Percentiles rank a stretch among this genome's conserved stretches.
Conservation (phyloP, 108 stramenopile species). For the Mediolabrus comicus region DNA sequence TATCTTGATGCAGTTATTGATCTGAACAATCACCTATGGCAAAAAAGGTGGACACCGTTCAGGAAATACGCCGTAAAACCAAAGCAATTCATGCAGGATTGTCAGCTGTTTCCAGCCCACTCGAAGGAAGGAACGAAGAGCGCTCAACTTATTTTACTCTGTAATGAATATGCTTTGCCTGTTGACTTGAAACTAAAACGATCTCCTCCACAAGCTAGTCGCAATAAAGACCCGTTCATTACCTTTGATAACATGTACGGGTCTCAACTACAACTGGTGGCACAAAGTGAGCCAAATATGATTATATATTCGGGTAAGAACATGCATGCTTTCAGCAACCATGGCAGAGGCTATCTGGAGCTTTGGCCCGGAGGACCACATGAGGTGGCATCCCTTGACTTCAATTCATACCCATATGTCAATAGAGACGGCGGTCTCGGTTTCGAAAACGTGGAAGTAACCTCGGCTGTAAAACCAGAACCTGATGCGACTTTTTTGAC, state of each 20-base stretch:
- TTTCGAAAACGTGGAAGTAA: neutral
- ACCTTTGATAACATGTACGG: constrained; percentile 35
- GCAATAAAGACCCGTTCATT: neutral
- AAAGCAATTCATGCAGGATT: constrained; percentile 36
- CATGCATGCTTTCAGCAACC: constrained; percentile 32
- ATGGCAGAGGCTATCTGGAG: constrained; percentile 24
- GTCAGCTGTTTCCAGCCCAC: constrained; percentile 30
- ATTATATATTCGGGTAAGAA: constrained; percentile 30
- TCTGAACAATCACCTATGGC: constrained; percentile 26
- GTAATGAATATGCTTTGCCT: constrained; percentile 32
- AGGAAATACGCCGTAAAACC: neutral
- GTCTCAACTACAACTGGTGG: constrained; percentile 24
- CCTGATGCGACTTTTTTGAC: constrained; percentile 29
- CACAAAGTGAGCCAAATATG: constrained; percentile 4
- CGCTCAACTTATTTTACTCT: constrained; percentile 22
- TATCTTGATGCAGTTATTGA: constrained; percentile 40
- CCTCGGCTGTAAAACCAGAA: constrained; percentile 16
- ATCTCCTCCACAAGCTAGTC: neutral
- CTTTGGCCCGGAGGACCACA: constrained; percentile 40
- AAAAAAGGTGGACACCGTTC: neutral
- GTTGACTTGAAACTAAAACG: constrained; percentile 16
- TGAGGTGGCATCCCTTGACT: constrained; percentile 9
- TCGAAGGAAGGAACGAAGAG: constrained; percentile 1
- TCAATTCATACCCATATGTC: neutral
- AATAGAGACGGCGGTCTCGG: neutral